Percentiles rank a stretch among this genome's conserved stretches.
Evolutionary conservation across 306 rosid species (phyloP).

Genomic region (Lagenaria siceraria): DNA sequence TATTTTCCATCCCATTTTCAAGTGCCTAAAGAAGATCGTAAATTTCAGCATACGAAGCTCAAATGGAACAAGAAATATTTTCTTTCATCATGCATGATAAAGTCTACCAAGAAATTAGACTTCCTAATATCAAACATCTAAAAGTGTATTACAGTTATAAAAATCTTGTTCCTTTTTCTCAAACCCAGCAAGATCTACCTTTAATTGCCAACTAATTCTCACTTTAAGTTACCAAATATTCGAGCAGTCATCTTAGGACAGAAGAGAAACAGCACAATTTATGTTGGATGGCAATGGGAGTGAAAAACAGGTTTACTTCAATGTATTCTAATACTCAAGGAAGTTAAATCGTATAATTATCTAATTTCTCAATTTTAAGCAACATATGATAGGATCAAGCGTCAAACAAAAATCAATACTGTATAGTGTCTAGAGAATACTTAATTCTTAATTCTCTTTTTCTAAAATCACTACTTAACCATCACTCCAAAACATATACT

Average conservation of each 20-base stretch:
- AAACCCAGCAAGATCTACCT: background rate
- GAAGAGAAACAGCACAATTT: background rate
- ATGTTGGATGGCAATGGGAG: background rate
- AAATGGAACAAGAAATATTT: no score
- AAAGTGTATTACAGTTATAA: background rate
- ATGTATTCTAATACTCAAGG: background rate
- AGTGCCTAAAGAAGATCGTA: conserved; percentile 26
- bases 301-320: background rate
- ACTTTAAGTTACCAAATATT: background rate
- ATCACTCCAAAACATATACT: no score
- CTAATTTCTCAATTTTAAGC: background rate
- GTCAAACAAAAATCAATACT: background rate
- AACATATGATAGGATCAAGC: background rate
- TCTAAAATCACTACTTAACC: no score
- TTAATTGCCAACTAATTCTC: background rate
- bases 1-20: conserved; percentile 18
- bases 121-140: background rate
- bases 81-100: no score
- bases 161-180: background rate
- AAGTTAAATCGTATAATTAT: background rate
- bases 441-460: background rate
- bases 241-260: background rate
- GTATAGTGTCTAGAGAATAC: background rate
- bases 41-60: conserved; percentile 10
- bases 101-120: background rate